phyloP scores from a whole-genome alignment of 2,329 filamentous ascomycete species.

The Phaeophleospora eucalypticola region DNA sequence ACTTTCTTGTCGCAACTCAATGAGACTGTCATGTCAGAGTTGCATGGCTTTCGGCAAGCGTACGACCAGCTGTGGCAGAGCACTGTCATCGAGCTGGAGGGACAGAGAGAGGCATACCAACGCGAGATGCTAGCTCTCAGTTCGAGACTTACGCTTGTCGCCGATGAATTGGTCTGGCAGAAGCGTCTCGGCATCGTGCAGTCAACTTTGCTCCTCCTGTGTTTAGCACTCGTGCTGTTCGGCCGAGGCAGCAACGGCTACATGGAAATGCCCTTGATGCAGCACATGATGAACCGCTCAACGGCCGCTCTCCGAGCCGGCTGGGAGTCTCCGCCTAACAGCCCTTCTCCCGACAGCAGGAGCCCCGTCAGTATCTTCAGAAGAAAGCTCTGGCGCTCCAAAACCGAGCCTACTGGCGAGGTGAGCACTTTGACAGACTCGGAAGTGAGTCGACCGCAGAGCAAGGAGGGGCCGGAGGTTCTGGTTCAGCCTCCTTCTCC shows the following conservation, averaged over 20 bases:
- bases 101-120: conserved; percentile 78
- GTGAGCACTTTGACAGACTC: conserved; percentile 10
- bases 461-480: conserved; percentile 11
- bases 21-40: conserved; percentile 74
- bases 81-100: conserved; percentile 85
- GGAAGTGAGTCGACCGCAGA: conserved; percentile 10
- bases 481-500: conserved; percentile 11
- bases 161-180: conserved; percentile 80
- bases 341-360: conserved; percentile 31
- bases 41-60: conserved; percentile 72
- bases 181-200: conserved; percentile 94
- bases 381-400: conserved; percentile 34
- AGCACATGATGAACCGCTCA: conserved; percentile 40
- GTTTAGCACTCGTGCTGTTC: conserved; percentile 84
- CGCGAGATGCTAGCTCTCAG: conserved; percentile 79
- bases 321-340: conserved; percentile 35
- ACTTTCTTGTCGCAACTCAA: conserved; percentile 83
- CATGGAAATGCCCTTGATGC: conserved; percentile 43
- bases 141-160: conserved; percentile 75
- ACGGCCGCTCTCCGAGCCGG: conserved; percentile 30
- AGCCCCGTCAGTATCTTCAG: conserved; percentile 30
- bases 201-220: conserved; percentile 78
- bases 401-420: conserved; percentile 15
- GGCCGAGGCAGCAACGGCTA: conserved; percentile 32
- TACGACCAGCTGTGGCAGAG: conserved; percentile 98